Conservation (phyloP, 306 rosid genomes). For the Ceratonia siliqua region DNA sequence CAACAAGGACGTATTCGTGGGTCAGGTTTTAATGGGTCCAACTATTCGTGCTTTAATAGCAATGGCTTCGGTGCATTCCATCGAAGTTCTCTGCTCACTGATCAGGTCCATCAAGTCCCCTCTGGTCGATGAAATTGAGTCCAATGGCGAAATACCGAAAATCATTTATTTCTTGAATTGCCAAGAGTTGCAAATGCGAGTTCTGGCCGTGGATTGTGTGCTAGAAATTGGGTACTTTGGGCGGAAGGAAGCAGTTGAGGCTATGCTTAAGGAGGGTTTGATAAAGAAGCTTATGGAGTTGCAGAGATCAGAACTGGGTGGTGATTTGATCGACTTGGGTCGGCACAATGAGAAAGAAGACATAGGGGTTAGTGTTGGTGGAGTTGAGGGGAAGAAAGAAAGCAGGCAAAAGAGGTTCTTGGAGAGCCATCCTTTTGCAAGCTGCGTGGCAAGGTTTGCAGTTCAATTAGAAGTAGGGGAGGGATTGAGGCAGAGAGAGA, state of each 20-base stretch:
- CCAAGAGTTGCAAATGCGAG: slow-evolving; percentile 38
- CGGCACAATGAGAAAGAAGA: slow-evolving; percentile 24
- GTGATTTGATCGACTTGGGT: slow-evolving; percentile 53
- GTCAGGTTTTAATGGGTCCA: slow-evolving; percentile 69
- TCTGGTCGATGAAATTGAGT: slow-evolving; percentile 78
- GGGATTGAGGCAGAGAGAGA: slow-evolving; percentile 89
- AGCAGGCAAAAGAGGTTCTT: slow-evolving; percentile 36
- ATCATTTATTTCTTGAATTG: slow-evolving; percentile 50
- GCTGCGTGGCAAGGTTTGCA: slow-evolving; percentile 81
- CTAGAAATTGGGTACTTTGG: slow-evolving; percentile 87
- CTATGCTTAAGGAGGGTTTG: slow-evolving; percentile 70
- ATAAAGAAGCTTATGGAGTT: slow-evolving; percentile 67
- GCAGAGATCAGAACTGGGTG: slow-evolving; percentile 71
- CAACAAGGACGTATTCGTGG: slow-evolving; percentile 93
- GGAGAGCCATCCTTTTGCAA: slow-evolving; percentile 64
- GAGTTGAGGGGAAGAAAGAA: slow-evolving; percentile 37
- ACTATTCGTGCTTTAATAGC: slow-evolving; percentile 49
- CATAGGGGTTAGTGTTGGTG: slow-evolving; percentile 27
- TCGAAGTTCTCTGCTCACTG: slow-evolving; percentile 56
- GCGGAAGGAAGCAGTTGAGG: slow-evolving; percentile 83
- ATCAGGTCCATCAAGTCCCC: slow-evolving; percentile 76
- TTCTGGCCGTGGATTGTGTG: slow-evolving; percentile 60
- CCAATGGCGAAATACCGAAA: slow-evolving; percentile 56
- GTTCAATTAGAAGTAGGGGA: slow-evolving; percentile 94
- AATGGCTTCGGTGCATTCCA: slow-evolving; percentile 51